Base-by-base conservation (phyloP, 2,329 filamentous ascomycete genomes). In the Aspergillus sp. region DNA sequence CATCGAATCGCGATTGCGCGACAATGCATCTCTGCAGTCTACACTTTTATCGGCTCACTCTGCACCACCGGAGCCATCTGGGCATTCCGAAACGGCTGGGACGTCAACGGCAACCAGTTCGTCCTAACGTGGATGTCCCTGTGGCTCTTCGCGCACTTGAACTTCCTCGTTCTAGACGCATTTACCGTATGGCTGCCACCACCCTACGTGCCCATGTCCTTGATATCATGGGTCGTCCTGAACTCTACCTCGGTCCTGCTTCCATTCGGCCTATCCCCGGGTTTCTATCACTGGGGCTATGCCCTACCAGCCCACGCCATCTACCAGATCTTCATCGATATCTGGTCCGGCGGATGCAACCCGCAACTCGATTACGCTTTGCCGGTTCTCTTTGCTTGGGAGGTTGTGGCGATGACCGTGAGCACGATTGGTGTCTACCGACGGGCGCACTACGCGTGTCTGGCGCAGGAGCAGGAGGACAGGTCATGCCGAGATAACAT, bases 111-210 rank as follows among this genome's bases (percentile, higher is more conserved):
- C 2, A 62, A 56, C 7, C 78, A 80, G 58, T 81, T 79, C 58
- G 68, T 69, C 0, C 65, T 79, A 6, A 76, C 69, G 5, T 81
- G 79, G 79, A 70, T 78, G 65, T 59, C 65, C 0, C 55, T 79
- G 5, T 81, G 77, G 79, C 69, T 81, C 1, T 76, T 76, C 17
- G 74, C 73, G 25, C 76, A 79, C 62, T 60, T 77, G 52, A 77
- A 81, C 58, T 79, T 80, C 53, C 67, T 77, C 15, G 69, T 73
- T 14, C 68, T 81, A 2, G 79, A 82, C 56, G 68, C 73, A n/a
- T 72, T 78, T 45, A 76, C 77, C 0, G 68, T 75, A 39, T 76
- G 76, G 68, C 56, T 79, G 2, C 72, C 77, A 0, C 62, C 71
- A 9, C 67, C 70, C 0, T 76, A 70, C 56, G 68, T 81, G 47